phyloP scores from a whole-genome alignment of 176 grass and related monocot genomes.

The Tillandsia fasciculata region DNA sequence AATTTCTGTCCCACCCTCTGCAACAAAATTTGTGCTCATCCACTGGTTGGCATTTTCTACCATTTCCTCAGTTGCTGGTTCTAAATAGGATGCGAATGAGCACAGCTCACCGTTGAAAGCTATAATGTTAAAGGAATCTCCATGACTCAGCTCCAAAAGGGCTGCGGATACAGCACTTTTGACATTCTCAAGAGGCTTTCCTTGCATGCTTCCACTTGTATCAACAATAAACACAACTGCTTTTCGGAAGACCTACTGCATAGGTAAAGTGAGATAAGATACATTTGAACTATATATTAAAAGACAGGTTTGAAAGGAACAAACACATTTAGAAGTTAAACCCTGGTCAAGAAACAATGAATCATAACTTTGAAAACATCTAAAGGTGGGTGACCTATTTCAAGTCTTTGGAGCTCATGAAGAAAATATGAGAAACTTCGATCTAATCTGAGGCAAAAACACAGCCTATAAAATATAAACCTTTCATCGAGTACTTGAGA shows the following conservation, averaged over 20 bases:
- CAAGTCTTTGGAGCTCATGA: no score
- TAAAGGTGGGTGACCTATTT: no score
- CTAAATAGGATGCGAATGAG: constrained; percentile 70
- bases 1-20: constrained; percentile 72
- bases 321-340: not conserved
- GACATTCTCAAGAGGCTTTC: constrained; percentile 79
- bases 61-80: constrained; percentile 53
- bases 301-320: constrained; percentile 14
- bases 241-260: constrained; percentile 62
- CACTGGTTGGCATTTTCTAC: constrained; percentile 57
- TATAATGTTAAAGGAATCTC: constrained; percentile 83
- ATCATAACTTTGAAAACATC: no score
- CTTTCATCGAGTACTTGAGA: not conserved
- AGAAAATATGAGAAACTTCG: no score
- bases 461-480: not conserved
- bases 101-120: constrained; percentile 62
- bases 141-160: constrained; percentile 53
- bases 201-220: constrained; percentile 89
- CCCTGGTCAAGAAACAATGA: no score
- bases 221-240: constrained; percentile 76
- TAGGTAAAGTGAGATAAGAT: constrained; percentile 3
- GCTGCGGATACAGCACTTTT: constrained; percentile 50
- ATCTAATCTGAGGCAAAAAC: not conserved
- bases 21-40: constrained; percentile 55
- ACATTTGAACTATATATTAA: constrained; percentile 1